Conservation (phyloP, 371 early-diverging fungal species). For the Mucor racemosus region DNA sequence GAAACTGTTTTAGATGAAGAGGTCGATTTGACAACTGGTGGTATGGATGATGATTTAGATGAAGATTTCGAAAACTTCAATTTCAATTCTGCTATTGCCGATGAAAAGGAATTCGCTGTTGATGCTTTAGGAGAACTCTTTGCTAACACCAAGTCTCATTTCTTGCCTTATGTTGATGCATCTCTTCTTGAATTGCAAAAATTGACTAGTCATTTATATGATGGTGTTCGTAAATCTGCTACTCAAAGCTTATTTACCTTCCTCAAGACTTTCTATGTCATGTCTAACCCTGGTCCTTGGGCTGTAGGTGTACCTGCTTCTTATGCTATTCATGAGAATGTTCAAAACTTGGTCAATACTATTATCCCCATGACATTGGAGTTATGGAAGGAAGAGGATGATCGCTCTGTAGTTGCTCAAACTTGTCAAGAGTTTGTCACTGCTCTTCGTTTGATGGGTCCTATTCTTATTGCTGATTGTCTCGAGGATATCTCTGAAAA, state of each 20-base stretch:
- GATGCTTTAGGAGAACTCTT: constrained; percentile 86
- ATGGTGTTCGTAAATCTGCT: constrained; percentile 81
- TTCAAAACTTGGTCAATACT: constrained; percentile 63
- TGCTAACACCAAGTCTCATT: constrained; percentile 68
- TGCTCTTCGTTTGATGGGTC: constrained; percentile 78
- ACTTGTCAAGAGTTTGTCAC: constrained; percentile 76
- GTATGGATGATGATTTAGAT: constrained; percentile 44
- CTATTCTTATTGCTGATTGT: constrained; percentile 69
- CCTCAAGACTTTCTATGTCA: constrained; percentile 70
- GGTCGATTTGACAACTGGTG: constrained; percentile 40
- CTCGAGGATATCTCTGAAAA: constrained; percentile 58
- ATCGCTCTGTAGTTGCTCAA: constrained; percentile 76
- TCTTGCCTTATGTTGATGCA: constrained; percentile 82
- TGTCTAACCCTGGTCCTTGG: constrained; percentile 71
- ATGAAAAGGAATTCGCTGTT: constrained; percentile 90
- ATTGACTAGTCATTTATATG: constrained; percentile 72
- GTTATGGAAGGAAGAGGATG: constrained; percentile 84
- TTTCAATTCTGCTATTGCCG: constrained; percentile 80
- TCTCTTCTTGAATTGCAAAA: constrained; percentile 64
- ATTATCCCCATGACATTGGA: constrained; percentile 70
- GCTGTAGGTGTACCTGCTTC: constrained; percentile 67
- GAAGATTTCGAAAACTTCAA: constrained; percentile 61
- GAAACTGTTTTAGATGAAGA: constrained; percentile 53
- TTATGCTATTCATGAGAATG: constrained; percentile 72
- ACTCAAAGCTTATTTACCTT: constrained; percentile 71